A percentile compares a stretch with the other conserved stretches of the same genome.
phyloP scores from a whole-genome alignment of 306 rosid genomes.

The Sicyos baderoa region DNA sequence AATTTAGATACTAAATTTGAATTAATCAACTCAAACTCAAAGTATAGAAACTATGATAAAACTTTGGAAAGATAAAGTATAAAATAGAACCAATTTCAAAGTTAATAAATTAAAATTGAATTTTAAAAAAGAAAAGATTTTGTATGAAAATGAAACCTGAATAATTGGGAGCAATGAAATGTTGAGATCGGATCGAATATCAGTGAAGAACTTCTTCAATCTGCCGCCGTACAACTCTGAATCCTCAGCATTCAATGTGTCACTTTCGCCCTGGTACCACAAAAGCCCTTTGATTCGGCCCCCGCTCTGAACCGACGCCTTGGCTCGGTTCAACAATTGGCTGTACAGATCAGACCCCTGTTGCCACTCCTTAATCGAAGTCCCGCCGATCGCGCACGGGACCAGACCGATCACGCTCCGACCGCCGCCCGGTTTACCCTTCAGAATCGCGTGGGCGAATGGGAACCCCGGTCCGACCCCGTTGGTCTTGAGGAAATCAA shows the following conservation, averaged over 20 bases:
- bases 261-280: conserved; percentile 84
- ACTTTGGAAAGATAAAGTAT: too few relatives aligned
- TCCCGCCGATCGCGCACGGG: conserved; percentile 40
- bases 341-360: conserved; percentile 36
- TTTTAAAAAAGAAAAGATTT: too few relatives aligned
- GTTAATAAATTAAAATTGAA: too few relatives aligned
- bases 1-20: too few relatives aligned
- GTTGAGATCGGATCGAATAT: conserved; percentile 50
- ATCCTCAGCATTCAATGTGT: conserved; percentile 33
- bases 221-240: conserved; percentile 35
- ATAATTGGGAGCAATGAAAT: conserved; percentile 65
- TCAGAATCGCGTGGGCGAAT: conserved; percentile 28
- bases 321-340: conserved; percentile 49
- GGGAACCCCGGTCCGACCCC: conserved; percentile 44
- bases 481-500: conserved; percentile 23
- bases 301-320: conserved; percentile 34
- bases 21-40: too few relatives aligned
- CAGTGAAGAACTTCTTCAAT: conserved; percentile 42
- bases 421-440: neutral
- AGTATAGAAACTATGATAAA: too few relatives aligned
- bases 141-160: conserved; percentile 37
- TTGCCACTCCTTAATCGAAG: conserved; percentile 33
- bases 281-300: conserved; percentile 41
- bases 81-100: too few relatives aligned
- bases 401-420: conserved; percentile 29